Evolutionary conservation across 2,329 filamentous ascomycete genomes (phyloP), one percentile per base, ranked within the genome.

Genomic region (Chrysosporium queenslandicum): DNA sequence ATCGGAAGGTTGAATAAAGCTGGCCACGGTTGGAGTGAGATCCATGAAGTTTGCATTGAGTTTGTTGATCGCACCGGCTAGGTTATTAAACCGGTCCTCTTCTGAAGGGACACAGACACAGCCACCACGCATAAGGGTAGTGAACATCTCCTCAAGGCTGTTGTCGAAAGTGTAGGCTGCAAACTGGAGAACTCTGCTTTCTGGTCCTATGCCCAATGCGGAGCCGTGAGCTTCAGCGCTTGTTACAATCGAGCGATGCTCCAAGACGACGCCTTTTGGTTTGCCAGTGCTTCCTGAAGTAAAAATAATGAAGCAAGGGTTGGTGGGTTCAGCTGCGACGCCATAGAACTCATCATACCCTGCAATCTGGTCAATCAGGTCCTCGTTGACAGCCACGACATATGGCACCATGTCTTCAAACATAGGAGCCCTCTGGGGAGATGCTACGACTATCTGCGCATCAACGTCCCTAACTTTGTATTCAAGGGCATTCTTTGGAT

Each of bases 211-310:
- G 0, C 73, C 71, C 0, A 69, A 62, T 0, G 73, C 76, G 54
- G 80, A 76, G 0, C 71, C 70, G 3, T 57, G 55, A 14, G 55
- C 55, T 46, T 72, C 59, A 41, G 58, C 60, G 23, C 56, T 60
- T 30, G 50, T 59, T 27, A 58, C 63, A 52, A 55, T 61, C 34
- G 56, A 60, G 39, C 70, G 65, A 68, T 95, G 88, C 1, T 79
- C 83, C 21, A 94, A 74, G 75, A 86, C 83, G 12, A 94, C 87
- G 4, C 87, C 88, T 67, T 94, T 94, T 1, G 88, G 87, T 47
- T 86, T 71, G 0, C 89, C 88, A 0, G 89, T 94, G 0, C 88
- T 94, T 7, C 89, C 89, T 7, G 82, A 87, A 49, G 82, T 86
- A 66, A 92, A 94, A 0, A 91, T 85, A 46, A 94, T 68, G 61